phyloP scores from a whole-genome alignment of 176 grass and related monocot genomes.

The Puya raimondii region DNA sequence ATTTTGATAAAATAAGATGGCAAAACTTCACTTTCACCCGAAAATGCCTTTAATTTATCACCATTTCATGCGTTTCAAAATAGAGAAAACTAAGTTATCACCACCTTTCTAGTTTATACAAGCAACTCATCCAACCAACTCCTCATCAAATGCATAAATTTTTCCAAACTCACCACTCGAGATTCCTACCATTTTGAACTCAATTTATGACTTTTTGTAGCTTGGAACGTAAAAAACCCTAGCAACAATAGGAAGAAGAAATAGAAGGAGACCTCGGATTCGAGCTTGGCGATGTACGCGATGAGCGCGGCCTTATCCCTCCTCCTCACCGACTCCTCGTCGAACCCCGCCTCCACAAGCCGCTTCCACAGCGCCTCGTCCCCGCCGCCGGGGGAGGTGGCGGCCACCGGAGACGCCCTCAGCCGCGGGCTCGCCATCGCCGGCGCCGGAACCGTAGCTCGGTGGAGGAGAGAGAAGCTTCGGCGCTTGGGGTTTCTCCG shows the following conservation, averaged over 20 bases:
- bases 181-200: too few species aligned
- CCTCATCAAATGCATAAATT: too few species aligned
- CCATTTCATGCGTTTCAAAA: too few species aligned
- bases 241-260: neutral
- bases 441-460: conserved; percentile 55
- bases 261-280: conserved; percentile 46
- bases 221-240: neutral
- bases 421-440: conserved; percentile 59
- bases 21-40: too few species aligned
- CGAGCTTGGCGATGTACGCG: conserved; percentile 58
- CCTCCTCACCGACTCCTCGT: conserved; percentile 66
- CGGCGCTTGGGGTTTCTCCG: too few species aligned
- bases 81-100: too few species aligned
- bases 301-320: conserved; percentile 72
- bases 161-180: too few species aligned
- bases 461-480: neutral
- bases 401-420: conserved; percentile 4
- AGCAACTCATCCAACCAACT: too few species aligned
- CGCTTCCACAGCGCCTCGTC: conserved; percentile 89
- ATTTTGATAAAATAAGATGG: too few species aligned
- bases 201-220: too few species aligned
- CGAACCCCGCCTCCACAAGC: conserved; percentile 62
- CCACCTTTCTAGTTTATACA: too few species aligned
- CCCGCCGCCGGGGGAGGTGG: conserved; percentile 3
- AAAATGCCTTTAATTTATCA: too few species aligned